These are phyloP conservation scores for Cynara cardunculus DNA, from an alignment of 129 eudicot species.

Conservation along the genomic window DNA sequence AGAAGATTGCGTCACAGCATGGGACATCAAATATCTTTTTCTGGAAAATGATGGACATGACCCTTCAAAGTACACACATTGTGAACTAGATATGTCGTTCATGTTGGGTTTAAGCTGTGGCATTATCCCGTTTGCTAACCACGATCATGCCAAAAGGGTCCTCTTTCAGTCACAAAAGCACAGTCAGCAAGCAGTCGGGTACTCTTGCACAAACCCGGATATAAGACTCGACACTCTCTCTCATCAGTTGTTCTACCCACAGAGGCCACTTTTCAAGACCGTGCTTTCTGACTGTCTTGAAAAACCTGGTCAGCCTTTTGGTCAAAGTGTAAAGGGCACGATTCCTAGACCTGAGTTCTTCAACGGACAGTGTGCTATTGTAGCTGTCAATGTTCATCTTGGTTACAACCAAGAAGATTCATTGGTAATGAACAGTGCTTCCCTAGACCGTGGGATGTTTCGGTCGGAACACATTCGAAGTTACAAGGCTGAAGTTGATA, in stretches of 20 bases:
- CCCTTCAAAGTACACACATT: constrained; percentile 71
- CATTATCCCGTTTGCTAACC: constrained; percentile 76
- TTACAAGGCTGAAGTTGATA: constrained; percentile 77
- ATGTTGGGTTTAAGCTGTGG: constrained; percentile 75
- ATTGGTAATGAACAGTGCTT: constrained; percentile 76
- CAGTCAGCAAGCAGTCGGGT: constrained; percentile 87
- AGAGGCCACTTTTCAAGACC: constrained; percentile 76
- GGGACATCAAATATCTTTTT: constrained; percentile 78
- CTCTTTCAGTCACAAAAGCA: constrained; percentile 81
- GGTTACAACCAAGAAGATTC: constrained; percentile 94
- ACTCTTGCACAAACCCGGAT: constrained; percentile 59
- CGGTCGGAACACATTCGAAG: constrained; percentile 74
- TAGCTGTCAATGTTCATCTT: constrained; percentile 88
- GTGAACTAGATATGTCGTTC: constrained; percentile 74
- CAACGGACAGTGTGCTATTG: constrained; percentile 88
- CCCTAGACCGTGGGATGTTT: constrained; percentile 93
- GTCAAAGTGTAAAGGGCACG: constrained; percentile 54
- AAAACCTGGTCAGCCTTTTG: constrained; percentile 34
- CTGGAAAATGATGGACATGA: constrained; percentile 32
- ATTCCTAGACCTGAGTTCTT: constrained; percentile 61
- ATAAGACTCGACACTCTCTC: constrained; percentile 70
- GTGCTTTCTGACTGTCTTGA: constrained; percentile 78
- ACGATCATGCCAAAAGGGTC: constrained; percentile 81
- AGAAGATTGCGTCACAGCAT: constrained; percentile 84
- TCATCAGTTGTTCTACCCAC: constrained; percentile 72